Conservation (phyloP, 1,284 basidiomycete genomes). For the Puccinia horiana region DNA sequence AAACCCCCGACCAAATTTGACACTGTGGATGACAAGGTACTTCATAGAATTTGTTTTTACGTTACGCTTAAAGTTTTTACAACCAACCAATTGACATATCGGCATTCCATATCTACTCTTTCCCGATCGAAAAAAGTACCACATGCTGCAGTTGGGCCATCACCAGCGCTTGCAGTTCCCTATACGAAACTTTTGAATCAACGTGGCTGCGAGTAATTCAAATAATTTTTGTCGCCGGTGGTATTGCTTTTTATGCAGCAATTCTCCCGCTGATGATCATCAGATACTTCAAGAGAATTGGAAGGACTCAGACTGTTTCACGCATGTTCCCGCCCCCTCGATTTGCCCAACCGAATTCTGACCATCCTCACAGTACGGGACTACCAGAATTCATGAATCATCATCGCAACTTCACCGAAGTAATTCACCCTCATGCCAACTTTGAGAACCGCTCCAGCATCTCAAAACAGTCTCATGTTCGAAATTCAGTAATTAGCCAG, state of each 20-base stretch:
- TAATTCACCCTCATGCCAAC: background rate
- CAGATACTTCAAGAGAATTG: constrained; percentile 28
- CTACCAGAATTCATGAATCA: background rate
- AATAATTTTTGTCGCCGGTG: constrained; percentile 9
- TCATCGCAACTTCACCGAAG: background rate
- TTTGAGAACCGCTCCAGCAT: constrained; percentile 1
- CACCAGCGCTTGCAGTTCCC: constrained; percentile 23
- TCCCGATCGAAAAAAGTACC: background rate
- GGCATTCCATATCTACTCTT: background rate
- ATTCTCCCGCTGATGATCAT: constrained; percentile 27
- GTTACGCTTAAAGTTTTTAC: background rate
- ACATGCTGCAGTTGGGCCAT: constrained; percentile 32
- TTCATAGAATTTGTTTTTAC: background rate
- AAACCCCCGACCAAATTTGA: constrained; percentile 1
- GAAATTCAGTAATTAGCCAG: constrained; percentile 19
- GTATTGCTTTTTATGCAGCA: constrained; percentile 4
- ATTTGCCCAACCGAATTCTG: background rate
- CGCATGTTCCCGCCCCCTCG: constrained; percentile 11
- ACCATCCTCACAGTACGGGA: background rate
- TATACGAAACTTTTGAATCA: constrained; percentile 9
- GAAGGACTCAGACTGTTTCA: constrained; percentile 6
- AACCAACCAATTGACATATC: background rate
- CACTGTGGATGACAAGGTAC: constrained; percentile 41
- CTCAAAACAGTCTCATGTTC: background rate
- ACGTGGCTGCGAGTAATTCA: constrained; percentile 8